phyloP scores from a whole-genome alignment of 169 alveolate genomes.

The Eimeria tenella region DNA sequence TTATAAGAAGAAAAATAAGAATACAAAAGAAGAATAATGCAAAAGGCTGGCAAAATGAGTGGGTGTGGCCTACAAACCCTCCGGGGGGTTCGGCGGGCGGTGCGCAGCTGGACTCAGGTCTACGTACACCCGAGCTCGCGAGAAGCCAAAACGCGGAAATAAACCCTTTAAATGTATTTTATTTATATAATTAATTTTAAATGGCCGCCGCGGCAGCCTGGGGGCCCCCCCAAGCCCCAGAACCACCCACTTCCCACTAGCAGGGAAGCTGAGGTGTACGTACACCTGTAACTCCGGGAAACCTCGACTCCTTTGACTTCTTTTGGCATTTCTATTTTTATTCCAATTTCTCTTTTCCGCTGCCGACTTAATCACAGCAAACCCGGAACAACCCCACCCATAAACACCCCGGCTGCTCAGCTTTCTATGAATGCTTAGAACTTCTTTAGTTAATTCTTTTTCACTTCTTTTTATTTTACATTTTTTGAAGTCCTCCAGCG shows the following conservation, averaged over 20 bases:
- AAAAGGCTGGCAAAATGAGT: no score
- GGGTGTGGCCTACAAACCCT: no score
- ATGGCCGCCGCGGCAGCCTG: background rate
- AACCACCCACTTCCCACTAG: background rate
- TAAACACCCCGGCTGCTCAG: background rate
- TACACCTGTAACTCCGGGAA: background rate
- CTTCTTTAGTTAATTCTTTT: background rate
- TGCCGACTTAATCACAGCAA: no score
- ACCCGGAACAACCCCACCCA: constrained; percentile 26
- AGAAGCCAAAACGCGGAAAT: no score
- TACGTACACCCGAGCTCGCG: background rate
- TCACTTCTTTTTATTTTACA: background rate
- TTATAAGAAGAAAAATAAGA: no score
- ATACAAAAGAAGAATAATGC: no score
- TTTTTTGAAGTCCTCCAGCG: background rate
- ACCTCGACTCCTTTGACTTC: background rate
- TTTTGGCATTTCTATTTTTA: background rate
- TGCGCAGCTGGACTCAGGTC: background rate
- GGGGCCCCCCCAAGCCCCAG: constrained; percentile 50
- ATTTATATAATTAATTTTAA: no score
- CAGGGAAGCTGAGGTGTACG: background rate
- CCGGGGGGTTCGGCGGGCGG: no score
- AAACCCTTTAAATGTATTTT: no score
- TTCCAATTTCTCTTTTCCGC: background rate
- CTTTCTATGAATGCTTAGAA: background rate